Percentiles rank a stretch among this genome's conserved stretches.
These are phyloP conservation scores for Grammothele lineata DNA, from an alignment of 768 basidiomycete species.

Conservation along the genomic window DNA sequence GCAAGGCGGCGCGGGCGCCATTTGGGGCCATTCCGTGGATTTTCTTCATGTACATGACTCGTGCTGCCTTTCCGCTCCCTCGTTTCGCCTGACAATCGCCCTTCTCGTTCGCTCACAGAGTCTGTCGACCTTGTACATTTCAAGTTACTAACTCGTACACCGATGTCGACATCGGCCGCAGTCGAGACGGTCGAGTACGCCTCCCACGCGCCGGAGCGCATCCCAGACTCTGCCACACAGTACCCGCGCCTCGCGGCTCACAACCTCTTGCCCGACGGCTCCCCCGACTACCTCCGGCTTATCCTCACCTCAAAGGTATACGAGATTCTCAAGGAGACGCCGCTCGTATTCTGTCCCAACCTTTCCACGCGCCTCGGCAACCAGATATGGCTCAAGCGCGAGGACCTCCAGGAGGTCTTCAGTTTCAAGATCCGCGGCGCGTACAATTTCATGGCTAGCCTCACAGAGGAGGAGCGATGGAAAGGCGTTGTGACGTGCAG, in stretches of 20 bases:
- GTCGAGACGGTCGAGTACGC: constrained; percentile 70
- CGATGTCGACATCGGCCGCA: constrained; percentile 33
- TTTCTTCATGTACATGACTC: no score
- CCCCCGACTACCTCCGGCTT: constrained; percentile 84
- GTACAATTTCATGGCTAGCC: constrained; percentile 95
- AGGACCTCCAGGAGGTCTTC: constrained; percentile 96
- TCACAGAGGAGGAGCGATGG: constrained; percentile 88
- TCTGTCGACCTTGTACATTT: no score
- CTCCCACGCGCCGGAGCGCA: constrained; percentile 62
- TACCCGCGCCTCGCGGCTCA: constrained; percentile 71
- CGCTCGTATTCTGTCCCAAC: constrained; percentile 81
- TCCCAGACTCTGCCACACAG: constrained; percentile 26
- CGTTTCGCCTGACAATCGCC: no score
- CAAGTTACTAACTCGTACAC: no score
- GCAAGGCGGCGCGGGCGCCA: no score
- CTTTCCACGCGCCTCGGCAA: constrained; percentile 87
- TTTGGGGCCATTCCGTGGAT: no score
- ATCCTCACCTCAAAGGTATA: constrained; percentile 91
- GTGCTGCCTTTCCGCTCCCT: no score
- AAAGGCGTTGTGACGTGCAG: constrained; percentile 98
- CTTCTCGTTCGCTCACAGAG: no score
- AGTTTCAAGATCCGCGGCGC: constrained; percentile 99
- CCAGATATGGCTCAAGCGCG: constrained; percentile 93
- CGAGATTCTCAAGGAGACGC: constrained; percentile 85
- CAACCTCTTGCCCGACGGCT: constrained; percentile 55